These are phyloP conservation scores for Podospora sp. DNA, from an alignment of 495 filamentous ascomycete genomes.

Conservation along the genomic window DNA sequence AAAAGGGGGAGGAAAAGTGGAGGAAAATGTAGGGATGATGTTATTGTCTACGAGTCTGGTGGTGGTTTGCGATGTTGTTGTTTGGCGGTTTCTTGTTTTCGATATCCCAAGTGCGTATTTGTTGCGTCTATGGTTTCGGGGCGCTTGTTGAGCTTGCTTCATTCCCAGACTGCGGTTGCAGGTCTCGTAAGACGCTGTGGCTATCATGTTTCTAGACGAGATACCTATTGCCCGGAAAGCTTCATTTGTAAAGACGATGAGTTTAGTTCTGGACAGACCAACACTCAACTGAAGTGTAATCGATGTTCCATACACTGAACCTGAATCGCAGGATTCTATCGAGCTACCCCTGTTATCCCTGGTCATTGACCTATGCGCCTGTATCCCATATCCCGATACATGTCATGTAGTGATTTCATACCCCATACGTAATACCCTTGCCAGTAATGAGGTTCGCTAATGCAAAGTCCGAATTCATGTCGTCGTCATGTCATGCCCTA, in stretches of 20 bases:
- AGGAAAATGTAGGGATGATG: slow-evolving; percentile 33
- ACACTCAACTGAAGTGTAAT: no score
- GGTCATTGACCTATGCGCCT: background rate
- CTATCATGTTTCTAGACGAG: background rate
- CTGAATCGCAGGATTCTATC: no score
- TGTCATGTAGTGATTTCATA: background rate
- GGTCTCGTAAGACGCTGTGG: background rate
- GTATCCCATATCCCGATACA: background rate
- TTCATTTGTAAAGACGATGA: background rate
- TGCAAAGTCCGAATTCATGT: slow-evolving; percentile 18
- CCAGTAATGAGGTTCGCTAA: background rate
- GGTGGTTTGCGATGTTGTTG: background rate
- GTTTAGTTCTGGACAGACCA: no score
- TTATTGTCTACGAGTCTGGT: background rate
- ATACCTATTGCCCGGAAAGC: background rate
- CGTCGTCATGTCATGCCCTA: slow-evolving; percentile 45
- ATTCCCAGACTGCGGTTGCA: background rate
- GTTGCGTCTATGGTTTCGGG: background rate
- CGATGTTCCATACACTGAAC: no score
- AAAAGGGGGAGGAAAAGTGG: background rate
- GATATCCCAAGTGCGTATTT: background rate
- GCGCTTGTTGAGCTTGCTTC: background rate
- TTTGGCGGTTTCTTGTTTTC: background rate
- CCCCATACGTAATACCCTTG: background rate
- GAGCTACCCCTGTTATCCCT: no score